phyloP scores from a whole-genome alignment of 768 basidiomycete genomes.

The Lentinula boryana region DNA sequence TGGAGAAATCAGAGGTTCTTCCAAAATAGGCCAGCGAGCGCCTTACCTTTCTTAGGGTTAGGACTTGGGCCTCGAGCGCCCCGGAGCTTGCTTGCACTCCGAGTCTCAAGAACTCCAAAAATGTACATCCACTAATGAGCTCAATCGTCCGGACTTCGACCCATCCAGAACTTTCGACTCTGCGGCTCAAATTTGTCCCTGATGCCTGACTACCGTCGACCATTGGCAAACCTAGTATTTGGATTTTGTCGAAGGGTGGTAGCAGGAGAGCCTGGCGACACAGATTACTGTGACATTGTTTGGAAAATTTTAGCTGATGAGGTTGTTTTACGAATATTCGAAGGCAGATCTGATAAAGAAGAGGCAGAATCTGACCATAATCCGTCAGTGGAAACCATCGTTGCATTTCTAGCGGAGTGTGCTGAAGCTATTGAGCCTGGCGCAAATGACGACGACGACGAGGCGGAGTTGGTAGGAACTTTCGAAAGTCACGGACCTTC shows the following conservation, averaged over 20 bases:
- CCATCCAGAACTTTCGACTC: background rate
- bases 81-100: background rate
- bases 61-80: background rate
- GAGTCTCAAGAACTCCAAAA: background rate
- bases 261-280: constrained; percentile 22
- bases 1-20: background rate
- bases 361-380: background rate
- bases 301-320: constrained; percentile 70
- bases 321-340: constrained; percentile 49
- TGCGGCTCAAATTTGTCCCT: background rate
- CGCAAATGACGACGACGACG: constrained; percentile 35
- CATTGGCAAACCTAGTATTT: constrained; percentile 48
- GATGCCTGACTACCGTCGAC: constrained; percentile 10
- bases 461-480: constrained; percentile 32
- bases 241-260: constrained; percentile 36
- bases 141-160: background rate
- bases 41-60: background rate
- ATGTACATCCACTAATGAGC: constrained; percentile 3
- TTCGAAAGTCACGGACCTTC: constrained; percentile 35
- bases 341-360: constrained; percentile 14
- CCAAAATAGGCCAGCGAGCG: constrained; percentile 4
- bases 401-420: constrained; percentile 34
- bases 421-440: constrained; percentile 25
- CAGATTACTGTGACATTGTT: constrained; percentile 32
- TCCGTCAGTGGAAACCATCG: constrained; percentile 12